phyloP scores from a whole-genome alignment of 768 basidiomycete genomes.

The Rubroboletus pulcherrimus region DNA sequence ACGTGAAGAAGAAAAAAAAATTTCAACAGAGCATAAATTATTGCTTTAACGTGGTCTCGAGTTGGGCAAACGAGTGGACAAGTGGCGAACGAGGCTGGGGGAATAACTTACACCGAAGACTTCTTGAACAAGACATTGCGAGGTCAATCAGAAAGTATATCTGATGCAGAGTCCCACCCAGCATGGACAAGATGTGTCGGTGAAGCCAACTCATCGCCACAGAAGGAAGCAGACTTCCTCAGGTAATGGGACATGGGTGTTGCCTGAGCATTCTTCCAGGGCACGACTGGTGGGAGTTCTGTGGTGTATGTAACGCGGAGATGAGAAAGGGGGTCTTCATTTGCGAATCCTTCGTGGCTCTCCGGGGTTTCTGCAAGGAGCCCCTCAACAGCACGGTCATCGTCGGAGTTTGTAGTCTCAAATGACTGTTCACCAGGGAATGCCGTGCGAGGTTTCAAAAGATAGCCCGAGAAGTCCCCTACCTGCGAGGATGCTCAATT shows the following conservation, averaged over 20 bases:
- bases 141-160: slow-evolving; percentile 34
- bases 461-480: slow-evolving; percentile 24
- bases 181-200: slow-evolving; percentile 52
- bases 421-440: slow-evolving; percentile 31
- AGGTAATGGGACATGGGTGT: slow-evolving; percentile 36
- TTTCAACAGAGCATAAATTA: slow-evolving; percentile 28
- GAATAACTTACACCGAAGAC: slow-evolving; percentile 25
- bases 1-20: slow-evolving; percentile 3
- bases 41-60: slow-evolving; percentile 15
- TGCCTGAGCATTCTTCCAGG: slow-evolving; percentile 33
- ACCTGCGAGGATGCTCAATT: slow-evolving; percentile 29
- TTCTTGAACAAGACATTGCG: slow-evolving; percentile 6
- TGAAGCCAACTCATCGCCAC: slow-evolving; percentile 36
- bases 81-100: slow-evolving; percentile 1
- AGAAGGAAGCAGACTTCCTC: slow-evolving; percentile 40
- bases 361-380: slow-evolving; percentile 33
- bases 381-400: slow-evolving; percentile 32
- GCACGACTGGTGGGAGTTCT: slow-evolving; percentile 32
- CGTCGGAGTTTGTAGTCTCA: slow-evolving; percentile 35
- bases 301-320: slow-evolving; percentile 35
- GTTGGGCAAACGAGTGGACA: slow-evolving; percentile 18
- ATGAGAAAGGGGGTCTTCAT: slow-evolving; percentile 33
- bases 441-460: slow-evolving; percentile 26
- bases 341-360: slow-evolving; percentile 27
- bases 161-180: slow-evolving; percentile 55